phyloP scores from a whole-genome alignment of 139 green algal genomes.

The Chlorella sp. region DNA sequence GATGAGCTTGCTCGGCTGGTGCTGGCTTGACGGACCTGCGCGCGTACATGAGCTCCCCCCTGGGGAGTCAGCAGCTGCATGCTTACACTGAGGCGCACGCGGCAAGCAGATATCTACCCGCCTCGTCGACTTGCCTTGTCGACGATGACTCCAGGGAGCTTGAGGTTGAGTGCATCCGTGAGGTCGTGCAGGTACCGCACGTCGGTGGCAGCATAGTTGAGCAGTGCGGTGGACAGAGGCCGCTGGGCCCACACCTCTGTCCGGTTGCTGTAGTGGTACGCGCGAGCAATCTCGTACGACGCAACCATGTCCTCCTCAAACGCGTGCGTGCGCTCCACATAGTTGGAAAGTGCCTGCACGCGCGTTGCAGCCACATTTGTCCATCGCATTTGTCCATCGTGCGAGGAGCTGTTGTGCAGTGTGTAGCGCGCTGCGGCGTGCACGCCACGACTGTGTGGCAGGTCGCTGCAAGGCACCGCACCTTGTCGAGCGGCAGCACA shows the following conservation, averaged over 20 bases:
- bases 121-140: conserved; percentile 7
- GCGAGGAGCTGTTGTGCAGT: too few species aligned
- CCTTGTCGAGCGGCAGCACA: conserved; percentile 21
- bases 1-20: too few species aligned
- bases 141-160: conserved; percentile 8
- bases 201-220: conserved; percentile 21
- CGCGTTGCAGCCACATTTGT: too few species aligned
- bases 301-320: conserved; percentile 9
- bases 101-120: too few species aligned
- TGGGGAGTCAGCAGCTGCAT: too few species aligned
- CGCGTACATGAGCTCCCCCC: too few species aligned
- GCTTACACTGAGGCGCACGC: too few species aligned
- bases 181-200: conserved; percentile 28
- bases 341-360: conserved; percentile 1
- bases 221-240: conserved; percentile 15
- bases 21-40: neutral
- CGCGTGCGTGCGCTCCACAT: neutral
- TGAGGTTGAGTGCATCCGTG: conserved; percentile 6
- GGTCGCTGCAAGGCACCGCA: too few species aligned
- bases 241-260: conserved; percentile 23
- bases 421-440: too few species aligned
- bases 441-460: too few species aligned
- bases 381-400: too few species aligned
- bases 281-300: neutral
- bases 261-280: conserved; percentile 8